Evolutionary conservation across 2,329 filamentous ascomycete genomes (phyloP).

Genomic region (Chaetomiaceae sp.): DNA sequence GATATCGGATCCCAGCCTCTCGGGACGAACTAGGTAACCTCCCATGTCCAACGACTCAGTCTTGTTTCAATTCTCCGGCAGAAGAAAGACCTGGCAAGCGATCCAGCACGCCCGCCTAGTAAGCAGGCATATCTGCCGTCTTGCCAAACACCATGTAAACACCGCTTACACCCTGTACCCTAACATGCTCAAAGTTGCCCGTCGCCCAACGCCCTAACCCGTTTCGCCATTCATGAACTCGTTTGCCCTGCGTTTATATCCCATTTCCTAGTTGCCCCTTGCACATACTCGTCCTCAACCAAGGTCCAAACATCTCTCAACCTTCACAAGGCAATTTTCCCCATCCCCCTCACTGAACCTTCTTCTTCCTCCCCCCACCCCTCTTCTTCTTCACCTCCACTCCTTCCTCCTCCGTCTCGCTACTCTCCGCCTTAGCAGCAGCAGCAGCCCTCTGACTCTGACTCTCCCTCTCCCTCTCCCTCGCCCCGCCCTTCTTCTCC

Average conservation of each 20-base stretch:
- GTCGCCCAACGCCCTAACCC: conserved; percentile 9
- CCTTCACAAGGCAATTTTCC: background rate
- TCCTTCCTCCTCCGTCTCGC: conserved; percentile 43
- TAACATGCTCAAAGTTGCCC: conserved; percentile 5
- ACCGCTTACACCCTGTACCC: background rate
- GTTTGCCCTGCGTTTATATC: conserved; percentile 3
- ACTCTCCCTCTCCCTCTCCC: conserved; percentile 23
- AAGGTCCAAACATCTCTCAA: background rate
- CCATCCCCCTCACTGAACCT: conserved; percentile 8
- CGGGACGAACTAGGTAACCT: too few species aligned
- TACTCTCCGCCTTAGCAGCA: conserved; percentile 45
- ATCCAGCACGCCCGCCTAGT: background rate
- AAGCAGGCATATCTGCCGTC: background rate
- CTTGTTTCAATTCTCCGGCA: background rate
- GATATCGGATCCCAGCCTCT: too few species aligned
- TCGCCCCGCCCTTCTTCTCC: conserved; percentile 35
- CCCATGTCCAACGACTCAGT: too few species aligned
- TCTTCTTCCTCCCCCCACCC: conserved; percentile 28
- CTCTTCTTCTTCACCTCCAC: conserved; percentile 36
- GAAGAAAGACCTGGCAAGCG: background rate
- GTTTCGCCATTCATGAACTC: conserved; percentile 10
- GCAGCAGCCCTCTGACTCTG: conserved; percentile 22
- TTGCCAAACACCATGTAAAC: background rate
- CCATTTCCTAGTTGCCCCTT: background rate
- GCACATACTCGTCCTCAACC: background rate